Percentiles rank a stretch among this genome's conserved stretches.
These are phyloP conservation scores for Ceratocystis alfenasii DNA, from an alignment of 2,329 filamentous ascomycete genomes.

Conservation along the genomic window DNA sequence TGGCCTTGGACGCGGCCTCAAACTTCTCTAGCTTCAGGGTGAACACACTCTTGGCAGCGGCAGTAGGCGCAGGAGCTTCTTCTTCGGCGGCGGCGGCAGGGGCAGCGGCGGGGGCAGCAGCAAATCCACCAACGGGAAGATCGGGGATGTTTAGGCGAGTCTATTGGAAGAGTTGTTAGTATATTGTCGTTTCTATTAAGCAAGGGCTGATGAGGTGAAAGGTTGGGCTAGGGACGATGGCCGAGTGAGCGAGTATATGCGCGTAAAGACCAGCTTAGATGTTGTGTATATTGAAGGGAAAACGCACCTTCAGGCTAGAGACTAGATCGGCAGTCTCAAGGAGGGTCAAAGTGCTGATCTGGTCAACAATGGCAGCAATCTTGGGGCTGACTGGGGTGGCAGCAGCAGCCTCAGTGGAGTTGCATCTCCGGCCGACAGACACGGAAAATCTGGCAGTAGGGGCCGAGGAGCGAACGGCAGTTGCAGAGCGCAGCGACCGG, in stretches of 20 bases:
- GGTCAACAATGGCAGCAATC: conserved; percentile 88
- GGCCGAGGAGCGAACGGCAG: conserved; percentile 36
- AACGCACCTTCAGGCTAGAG: conserved; percentile 74
- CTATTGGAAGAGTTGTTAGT: conserved; percentile 11
- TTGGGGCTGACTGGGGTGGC: conserved; percentile 59
- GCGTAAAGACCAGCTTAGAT: not conserved
- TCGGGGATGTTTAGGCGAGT: conserved; percentile 80
- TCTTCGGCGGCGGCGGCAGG: conserved; percentile 50
- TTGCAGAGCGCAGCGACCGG: conserved; percentile 33
- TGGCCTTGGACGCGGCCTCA: conserved; percentile 81
- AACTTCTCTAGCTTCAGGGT: conserved; percentile 88
- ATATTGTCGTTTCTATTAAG: not conserved
- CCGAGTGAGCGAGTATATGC: not conserved
- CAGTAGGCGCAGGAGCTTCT: conserved; percentile 71
- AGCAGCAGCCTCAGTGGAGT: conserved; percentile 63
- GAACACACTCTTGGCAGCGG: conserved; percentile 95
- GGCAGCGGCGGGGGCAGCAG: conserved; percentile 50
- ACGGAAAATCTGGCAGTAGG: conserved; percentile 39
- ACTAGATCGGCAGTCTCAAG: conserved; percentile 96
- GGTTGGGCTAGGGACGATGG: not conserved
- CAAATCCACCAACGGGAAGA: conserved; percentile 85
- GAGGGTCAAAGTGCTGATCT: conserved; percentile 96
- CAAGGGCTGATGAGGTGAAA: not conserved
- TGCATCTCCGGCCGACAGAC: conserved; percentile 58
- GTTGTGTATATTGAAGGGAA: not conserved